Conservation (phyloP, 306 rosid species). For the Malus orientalis region DNA sequence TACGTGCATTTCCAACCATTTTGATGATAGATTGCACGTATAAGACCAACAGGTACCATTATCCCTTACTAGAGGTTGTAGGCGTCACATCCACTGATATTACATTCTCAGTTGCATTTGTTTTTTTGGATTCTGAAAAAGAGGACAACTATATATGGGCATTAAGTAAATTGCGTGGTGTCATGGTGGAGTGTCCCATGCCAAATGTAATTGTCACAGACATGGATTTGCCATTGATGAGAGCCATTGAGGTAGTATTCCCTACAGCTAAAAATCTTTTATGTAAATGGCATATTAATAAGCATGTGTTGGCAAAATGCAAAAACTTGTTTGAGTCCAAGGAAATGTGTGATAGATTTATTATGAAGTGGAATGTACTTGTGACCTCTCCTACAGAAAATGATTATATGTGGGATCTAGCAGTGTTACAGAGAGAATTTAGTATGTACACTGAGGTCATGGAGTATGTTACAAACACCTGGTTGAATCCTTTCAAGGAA, state of each 20-base stretch:
- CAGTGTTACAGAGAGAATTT: slow-evolving; percentile 5
- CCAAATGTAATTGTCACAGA: slow-evolving; percentile 11
- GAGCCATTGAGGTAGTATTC: slow-evolving; percentile 4
- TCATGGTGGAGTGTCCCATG: not conserved
- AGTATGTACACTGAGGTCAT: not conserved
- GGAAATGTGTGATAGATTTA: slow-evolving; percentile 8
- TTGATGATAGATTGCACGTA: slow-evolving; percentile 3
- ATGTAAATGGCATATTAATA: slow-evolving; percentile 6
- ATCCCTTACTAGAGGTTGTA: not conserved
- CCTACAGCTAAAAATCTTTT: not conserved
- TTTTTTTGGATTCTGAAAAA: not conserved
- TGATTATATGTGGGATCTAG: not conserved
- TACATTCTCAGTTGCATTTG: slow-evolving; percentile 11
- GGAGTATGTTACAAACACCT: slow-evolving; percentile 4
- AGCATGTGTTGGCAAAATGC: slow-evolving; percentile 6
- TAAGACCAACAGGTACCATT: not conserved
- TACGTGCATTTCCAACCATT: not conserved
- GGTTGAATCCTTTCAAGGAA: slow-evolving; percentile 6
- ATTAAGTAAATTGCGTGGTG: not conserved
- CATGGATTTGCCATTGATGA: slow-evolving; percentile 6
- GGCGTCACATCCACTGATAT: slow-evolving; percentile 6
- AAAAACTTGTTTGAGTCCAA: slow-evolving; percentile 6
- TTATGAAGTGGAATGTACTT: slow-evolving; percentile 6
- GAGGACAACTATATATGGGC: slow-evolving; percentile 12
- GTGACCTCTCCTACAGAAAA: not conserved